Base-by-base conservation (phyloP, 2,329 filamentous ascomycete species). In the Exophiala alcalophila region DNA sequence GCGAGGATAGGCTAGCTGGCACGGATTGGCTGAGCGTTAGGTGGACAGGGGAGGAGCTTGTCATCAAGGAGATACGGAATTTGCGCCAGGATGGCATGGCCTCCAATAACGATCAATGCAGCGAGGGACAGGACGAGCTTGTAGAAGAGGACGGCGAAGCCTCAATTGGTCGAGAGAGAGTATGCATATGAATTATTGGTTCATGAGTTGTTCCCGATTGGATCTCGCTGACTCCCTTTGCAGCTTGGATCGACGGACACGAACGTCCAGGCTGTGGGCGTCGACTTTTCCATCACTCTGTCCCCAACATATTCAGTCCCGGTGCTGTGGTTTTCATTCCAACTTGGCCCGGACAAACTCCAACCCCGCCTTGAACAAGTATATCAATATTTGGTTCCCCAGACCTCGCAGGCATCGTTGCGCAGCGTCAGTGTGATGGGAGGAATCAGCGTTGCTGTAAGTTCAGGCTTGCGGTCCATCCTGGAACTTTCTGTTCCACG, bases 301-400 rank as follows among this genome's bases (percentile, higher is more conserved):
- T 86, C 88, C 56, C 78, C 82, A 41, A 85, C 81, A 43, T 91
- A 90, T 65, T 76, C 76, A 49, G 77, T 83, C 31, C 86, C 86
- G 6, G 84, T 85, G 46, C 71, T 90, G 42, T 90, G 85, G 77
- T 88, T 91, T 68, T 77, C 71, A 40, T 64, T 88, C 56, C 75
- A 78, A 53, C 73, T 75, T 47, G 65, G 80, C 45, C 73, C 76
- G 12, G 64, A 69, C 33, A 70, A 72, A 44, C 77, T 81, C 50
- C 67, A 72, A 26, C 65, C 78, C 57, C 73, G 76, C 56, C 69
- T 88, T 54, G 81, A 88, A 49, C 77, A 78, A 3, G 77, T 89
- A 50, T 88, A 88, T 62, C 73, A 78, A 49, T 75, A 76, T 52
- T 71, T 91, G 33, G 83, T 90, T 31, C 84, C 85, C 12, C 68